Percentiles rank a stretch among this genome's conserved stretches.
These are phyloP conservation scores for Selaginella moellendorffii DNA, from an alignment of 75 land plant genomes.

Conservation along the genomic window DNA sequence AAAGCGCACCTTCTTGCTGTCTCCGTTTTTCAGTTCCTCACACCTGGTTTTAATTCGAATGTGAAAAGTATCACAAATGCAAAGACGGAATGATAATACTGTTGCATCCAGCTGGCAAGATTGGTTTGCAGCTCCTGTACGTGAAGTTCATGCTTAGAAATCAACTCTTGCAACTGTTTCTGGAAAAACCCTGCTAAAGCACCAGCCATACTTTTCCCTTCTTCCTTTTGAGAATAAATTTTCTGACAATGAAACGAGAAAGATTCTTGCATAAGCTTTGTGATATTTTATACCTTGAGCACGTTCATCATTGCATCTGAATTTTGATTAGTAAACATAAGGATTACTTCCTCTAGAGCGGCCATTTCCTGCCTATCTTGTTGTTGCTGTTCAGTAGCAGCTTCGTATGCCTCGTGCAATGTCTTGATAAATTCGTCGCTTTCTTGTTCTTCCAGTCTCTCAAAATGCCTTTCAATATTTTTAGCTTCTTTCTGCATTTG, in stretches of 20 bases:
- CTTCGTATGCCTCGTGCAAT: not conserved
- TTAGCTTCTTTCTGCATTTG: not conserved
- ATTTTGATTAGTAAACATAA: not conserved
- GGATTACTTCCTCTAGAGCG: not conserved
- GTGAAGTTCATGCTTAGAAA: not conserved
- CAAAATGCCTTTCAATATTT: not conserved
- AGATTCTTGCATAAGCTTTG: too few species aligned
- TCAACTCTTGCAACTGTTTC: not conserved
- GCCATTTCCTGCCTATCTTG: not conserved
- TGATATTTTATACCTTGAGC: not conserved
- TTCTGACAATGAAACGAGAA: too few species aligned
- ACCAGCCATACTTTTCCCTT: not conserved
- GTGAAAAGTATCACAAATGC: too few species aligned
- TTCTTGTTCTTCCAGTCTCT: not conserved
- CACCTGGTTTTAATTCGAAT: too few species aligned
- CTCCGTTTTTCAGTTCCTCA: not conserved
- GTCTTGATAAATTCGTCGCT: not conserved
- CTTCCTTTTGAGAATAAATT: not conserved
- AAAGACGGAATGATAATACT: not conserved
- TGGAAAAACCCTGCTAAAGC: not conserved
- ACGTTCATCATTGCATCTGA: not conserved
- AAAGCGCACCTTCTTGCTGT: too few species aligned
- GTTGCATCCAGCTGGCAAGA: not conserved
- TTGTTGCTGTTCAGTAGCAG: not conserved
- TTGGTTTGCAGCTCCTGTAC: not conserved